Base-by-base conservation (phyloP, 345 rosid genomes). In the Viola odorata region DNA sequence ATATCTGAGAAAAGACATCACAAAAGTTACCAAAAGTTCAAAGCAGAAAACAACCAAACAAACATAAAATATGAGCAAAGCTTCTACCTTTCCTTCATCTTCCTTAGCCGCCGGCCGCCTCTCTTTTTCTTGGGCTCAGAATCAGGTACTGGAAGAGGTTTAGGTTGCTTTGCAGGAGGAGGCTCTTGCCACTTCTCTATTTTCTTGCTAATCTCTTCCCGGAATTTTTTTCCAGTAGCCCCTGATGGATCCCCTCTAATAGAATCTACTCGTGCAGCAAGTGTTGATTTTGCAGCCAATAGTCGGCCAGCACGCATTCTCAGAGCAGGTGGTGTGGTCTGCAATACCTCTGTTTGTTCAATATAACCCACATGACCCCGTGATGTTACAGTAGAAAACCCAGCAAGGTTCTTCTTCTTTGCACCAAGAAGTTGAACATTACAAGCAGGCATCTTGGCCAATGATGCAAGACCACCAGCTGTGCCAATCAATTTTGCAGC, bases 131-230 rank as follows among this genome's bases (percentile, higher is more conserved):
- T 90, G 40, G 99, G 97, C 68, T 94, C 97, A n/a, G 97, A 94
- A 74, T 94, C 97, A 58, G 97, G 97, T 70, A 90, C 96, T 13
- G 99, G 99, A 73, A 94, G 96, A 4, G 97, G 97, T 75, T 75
- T 90, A 71, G 96, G 95, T 73, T 90, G 96, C 83, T 86, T 94
- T 55, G 97, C 95, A 57, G 95, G 97, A 71, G 99, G 97, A 36
- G 95, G 96, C 76, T 94, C 96, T 70, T 94, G 97, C 95, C 97
- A 90, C 73, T 90, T 94, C 69, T 90, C 96, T 69, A 94, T 88
- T 74, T 90, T 94, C 83, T 94, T 94, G 50, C 63, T 76, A 7
- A 94, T 84, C 55, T 79, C 88, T 45, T 90, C 97, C 55, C 78
- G 75, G 4, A 88, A 77, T 16, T 78, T 69, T 71, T 84, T 85